Evolutionary conservation across 1,139 yeast genomes (phyloP), one percentile per base, ranked within the genome.

Genomic region (Candida tropicalis): DNA sequence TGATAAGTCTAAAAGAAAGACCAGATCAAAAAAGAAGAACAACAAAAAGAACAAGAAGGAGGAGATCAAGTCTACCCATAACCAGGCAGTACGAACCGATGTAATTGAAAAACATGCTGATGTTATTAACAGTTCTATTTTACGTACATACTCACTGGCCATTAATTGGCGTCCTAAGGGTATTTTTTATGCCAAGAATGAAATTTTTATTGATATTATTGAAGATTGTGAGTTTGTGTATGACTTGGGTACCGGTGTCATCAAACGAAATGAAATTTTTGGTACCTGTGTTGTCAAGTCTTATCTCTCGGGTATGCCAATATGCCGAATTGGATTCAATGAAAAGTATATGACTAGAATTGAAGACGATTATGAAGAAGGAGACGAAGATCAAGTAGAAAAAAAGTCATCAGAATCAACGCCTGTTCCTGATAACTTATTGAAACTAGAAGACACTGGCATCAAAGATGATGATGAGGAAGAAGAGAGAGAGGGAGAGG

Each of bases 81-180:
- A 72, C 51, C 71, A 66, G 31, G 75, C 78, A 12, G 56, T 66
- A 16, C 63, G 58, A 13, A 54, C 68, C 1, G 73, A 69, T 41
- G 63, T 60, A 9, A 50, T 66, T n/a, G 55, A 55, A 1, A 49
- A 62, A 12, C 65, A 66, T 10, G 52, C 58, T 3, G 50, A 55
- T 16, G 49, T 56, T 26, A 70, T 84, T 47, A 85, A 86, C 56
- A 79, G 87, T 38, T 78, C 87, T 13, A 77, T 86, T 11, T 68
- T 58, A 53, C 68, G 77, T 31, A 70, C 77, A 0, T 64, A 69
- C 18, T 63, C 71, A 2, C 73, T 67, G 66, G 62, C 74, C 0
- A 68, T 73, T 17, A 71, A 66, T 51, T 73, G 79, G 79, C 53
- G 79, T 41, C 77, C 77, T 8, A 73, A 73, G 51, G 79, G 79